A percentile compares a stretch with the other conserved stretches of the same genome.
Evolutionary conservation across 495 filamentous ascomycete genomes (phyloP).

Genomic region (Hypomontagnella submonticulosa): DNA sequence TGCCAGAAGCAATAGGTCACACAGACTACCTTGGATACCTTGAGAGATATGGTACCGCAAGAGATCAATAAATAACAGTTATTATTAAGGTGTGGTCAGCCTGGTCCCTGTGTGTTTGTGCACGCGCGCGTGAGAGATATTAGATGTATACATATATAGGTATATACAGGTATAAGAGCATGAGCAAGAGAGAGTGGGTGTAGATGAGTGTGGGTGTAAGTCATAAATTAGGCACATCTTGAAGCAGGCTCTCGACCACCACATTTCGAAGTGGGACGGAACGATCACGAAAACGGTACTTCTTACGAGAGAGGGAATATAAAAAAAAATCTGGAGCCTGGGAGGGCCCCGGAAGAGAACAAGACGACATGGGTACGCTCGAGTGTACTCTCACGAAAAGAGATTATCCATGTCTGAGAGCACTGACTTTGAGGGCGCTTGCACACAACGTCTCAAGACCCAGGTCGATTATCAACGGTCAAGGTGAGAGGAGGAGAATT

Average conservation of each 20-base stretch:
- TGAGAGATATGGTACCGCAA: slow-evolving; percentile 16
- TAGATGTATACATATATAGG: slow-evolving; percentile 16
- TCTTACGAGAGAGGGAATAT: slow-evolving; percentile 24
- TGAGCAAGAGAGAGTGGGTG: slow-evolving; percentile 14
- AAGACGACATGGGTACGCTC: slow-evolving; percentile 32
- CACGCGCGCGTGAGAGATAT: slow-evolving; percentile 32
- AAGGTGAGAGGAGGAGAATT: slow-evolving; percentile 20
- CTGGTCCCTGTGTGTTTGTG: slow-evolving; percentile 39
- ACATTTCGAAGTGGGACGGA: slow-evolving; percentile 25
- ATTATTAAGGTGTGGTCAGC: slow-evolving; percentile 44
- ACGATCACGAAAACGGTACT: slow-evolving; percentile 30
- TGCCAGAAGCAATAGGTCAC: slow-evolving; percentile 39
- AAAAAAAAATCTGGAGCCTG: slow-evolving; percentile 36
- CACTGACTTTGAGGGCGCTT: slow-evolving; percentile 35
- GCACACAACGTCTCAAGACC: slow-evolving; percentile 44
- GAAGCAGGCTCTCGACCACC: slow-evolving; percentile 30
- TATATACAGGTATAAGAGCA: slow-evolving; percentile 18
- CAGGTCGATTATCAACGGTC: slow-evolving; percentile 34
- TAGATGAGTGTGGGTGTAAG: slow-evolving; percentile 34
- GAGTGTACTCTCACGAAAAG: slow-evolving; percentile 17
- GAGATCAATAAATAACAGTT: slow-evolving; percentile 36
- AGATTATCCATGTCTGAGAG: slow-evolving; percentile 45
- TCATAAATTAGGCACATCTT: slow-evolving; percentile 41
- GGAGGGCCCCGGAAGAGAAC: slow-evolving; percentile 20
- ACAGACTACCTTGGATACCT: slow-evolving; percentile 37